Base-by-base conservation (phyloP, 2,329 filamentous ascomycete species). In the Curvularia lunata region DNA sequence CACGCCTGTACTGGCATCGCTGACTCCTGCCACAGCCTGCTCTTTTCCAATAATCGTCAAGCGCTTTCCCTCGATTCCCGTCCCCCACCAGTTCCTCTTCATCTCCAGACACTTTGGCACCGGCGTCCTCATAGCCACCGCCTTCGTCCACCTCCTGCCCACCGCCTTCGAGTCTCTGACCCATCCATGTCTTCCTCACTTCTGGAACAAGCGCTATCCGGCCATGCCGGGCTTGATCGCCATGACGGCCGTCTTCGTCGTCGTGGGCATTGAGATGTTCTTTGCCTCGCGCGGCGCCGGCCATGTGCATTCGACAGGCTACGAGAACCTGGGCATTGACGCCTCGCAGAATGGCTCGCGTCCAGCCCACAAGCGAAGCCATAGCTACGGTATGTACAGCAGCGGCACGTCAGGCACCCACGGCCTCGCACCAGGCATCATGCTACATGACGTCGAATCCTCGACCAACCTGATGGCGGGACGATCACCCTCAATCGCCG, bases 181-280 rank as follows among this genome's bases (percentile, higher is more conserved):
- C 48, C 74, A 78, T 49, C 73, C 72, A 73, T 78, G 76, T 63
- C 71, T 78, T 1, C 75, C 75, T 13, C 63, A 59, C 37, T 77
- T 78, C 47, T 78, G 76, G 76, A 78, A 73, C 58, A 50, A 70
- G n/a, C 69, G 73, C 52, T 78, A 78, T 50, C 59, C 75, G 54
- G 72, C 76, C 49, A 77, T 77, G 73, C 73, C 76, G 5, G 76
- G 76, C 9, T 57, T 78, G 7, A 71, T 78, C 48, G 75, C 75
- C 46, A 78, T 78, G 76, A 65, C 65, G 4, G 68, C 76, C 0
- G 76, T 79, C 19, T 78, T 80, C 58, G 80, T 90, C 4, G 92
- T 97, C 3, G 91, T 96, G 6, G 85, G 87, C 2, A 84, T 97
- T 51, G 94, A 98, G 76, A 96, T 95, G 79, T 92, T 92, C 74